A percentile compares a stretch with the other conserved stretches of the same genome.
phyloP scores from a whole-genome alignment of 371 early-diverging fungal species.

The Pancytospora philotis region DNA sequence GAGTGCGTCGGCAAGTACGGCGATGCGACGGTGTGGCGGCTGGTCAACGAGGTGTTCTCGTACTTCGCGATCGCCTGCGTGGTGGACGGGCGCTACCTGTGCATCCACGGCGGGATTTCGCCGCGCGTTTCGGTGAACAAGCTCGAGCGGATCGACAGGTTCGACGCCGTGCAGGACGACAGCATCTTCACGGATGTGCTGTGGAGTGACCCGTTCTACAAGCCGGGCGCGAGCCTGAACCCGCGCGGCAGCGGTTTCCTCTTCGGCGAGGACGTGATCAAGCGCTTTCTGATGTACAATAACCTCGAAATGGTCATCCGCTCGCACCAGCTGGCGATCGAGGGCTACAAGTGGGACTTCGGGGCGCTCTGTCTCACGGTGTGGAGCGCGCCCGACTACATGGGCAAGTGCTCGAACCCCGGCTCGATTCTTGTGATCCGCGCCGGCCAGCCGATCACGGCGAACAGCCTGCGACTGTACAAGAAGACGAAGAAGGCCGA shows the following conservation, averaged over 20 bases:
- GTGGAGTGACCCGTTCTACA: slow-evolving; percentile 57
- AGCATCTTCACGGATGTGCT: slow-evolving; percentile 52
- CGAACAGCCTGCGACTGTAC: background rate
- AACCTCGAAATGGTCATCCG: slow-evolving; percentile 53
- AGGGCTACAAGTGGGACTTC: slow-evolving; percentile 59
- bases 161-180: slow-evolving; percentile 29
- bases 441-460: slow-evolving; percentile 37
- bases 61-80: slow-evolving; percentile 51
- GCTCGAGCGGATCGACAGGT: slow-evolving; percentile 50
- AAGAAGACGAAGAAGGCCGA: background rate
- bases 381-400: slow-evolving; percentile 61
- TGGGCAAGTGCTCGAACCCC: slow-evolving; percentile 57
- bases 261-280: slow-evolving; percentile 55
- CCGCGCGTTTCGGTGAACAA: slow-evolving; percentile 52
- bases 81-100: slow-evolving; percentile 55
- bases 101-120: slow-evolving; percentile 60
- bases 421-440: slow-evolving; percentile 51
- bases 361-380: slow-evolving; percentile 56
- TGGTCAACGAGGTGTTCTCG: slow-evolving; percentile 54
- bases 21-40: slow-evolving; percentile 40
- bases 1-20: slow-evolving; percentile 54
- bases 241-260: slow-evolving; percentile 55
- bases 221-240: slow-evolving; percentile 44
- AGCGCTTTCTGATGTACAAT: slow-evolving; percentile 56
- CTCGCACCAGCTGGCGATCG: slow-evolving; percentile 59